phyloP scores from a whole-genome alignment of 768 basidiomycete species.

The Termitomyces sp. region DNA sequence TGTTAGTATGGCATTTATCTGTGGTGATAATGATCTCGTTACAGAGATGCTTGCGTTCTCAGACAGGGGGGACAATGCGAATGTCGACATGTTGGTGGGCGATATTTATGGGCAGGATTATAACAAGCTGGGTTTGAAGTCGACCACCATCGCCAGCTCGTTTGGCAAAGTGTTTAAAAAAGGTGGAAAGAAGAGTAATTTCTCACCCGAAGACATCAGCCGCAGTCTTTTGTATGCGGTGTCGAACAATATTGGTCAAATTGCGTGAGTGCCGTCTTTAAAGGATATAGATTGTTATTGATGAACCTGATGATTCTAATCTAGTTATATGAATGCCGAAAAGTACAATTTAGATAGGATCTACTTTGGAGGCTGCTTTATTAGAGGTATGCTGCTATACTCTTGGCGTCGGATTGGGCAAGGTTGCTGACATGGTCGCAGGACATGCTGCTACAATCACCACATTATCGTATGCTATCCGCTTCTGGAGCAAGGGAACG shows the following conservation, averaged over 20 bases:
- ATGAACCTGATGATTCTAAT: conserved; percentile 5
- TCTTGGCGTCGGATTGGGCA: not conserved
- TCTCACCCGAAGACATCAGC: conserved; percentile 91
- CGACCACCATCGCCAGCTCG: conserved; percentile 95
- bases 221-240: conserved; percentile 93
- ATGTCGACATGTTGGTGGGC: conserved; percentile 97
- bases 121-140: conserved; percentile 91
- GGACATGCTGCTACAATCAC: conserved; percentile 97
- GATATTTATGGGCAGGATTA: conserved; percentile 99
- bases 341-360: conserved; percentile 96
- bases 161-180: conserved; percentile 99
- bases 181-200: conserved; percentile 70
- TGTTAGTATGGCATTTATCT: conserved; percentile 5
- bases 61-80: conserved; percentile 89
- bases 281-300: not conserved
- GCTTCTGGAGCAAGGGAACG: conserved; percentile 98
- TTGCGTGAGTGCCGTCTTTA: conserved; percentile 71
- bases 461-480: conserved; percentile 96
- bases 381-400: conserved; percentile 66
- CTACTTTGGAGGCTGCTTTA: conserved; percentile 99
- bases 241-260: conserved; percentile 99
- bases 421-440: conserved; percentile 28
- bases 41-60: conserved; percentile 96
- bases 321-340: conserved; percentile 98
- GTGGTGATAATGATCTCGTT: not conserved